These are phyloP conservation scores for Neonothopanus nambi DNA, from an alignment of 1,284 basidiomycete genomes.

Conservation along the genomic window DNA sequence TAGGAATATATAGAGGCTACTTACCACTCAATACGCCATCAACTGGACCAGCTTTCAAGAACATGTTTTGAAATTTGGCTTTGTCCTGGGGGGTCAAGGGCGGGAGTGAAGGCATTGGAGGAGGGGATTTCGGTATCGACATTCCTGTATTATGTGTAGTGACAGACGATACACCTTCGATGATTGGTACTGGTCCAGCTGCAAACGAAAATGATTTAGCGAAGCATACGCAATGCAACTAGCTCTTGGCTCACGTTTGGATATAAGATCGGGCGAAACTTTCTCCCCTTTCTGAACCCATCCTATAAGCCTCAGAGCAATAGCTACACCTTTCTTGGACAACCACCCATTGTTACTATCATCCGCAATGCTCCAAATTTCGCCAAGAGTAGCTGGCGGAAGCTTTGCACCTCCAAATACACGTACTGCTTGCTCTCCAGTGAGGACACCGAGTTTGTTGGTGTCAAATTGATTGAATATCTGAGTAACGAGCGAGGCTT, in stretches of 20 bases:
- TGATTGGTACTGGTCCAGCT: constrained; percentile 84
- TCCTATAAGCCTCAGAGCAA: constrained; percentile 88
- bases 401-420: constrained; percentile 82
- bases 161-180: constrained; percentile 68
- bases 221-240: constrained; percentile 23
- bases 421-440: constrained; percentile 83
- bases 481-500: constrained; percentile 66
- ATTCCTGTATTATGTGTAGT: constrained; percentile 52
- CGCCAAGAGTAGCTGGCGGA: constrained; percentile 77
- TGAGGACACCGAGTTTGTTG: constrained; percentile 79
- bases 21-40: constrained; percentile 78
- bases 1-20: constrained; percentile 21
- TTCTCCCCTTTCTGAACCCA: constrained; percentile 89
- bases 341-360: constrained; percentile 92
- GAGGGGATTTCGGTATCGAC: constrained; percentile 60
- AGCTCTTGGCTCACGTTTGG: constrained; percentile 55
- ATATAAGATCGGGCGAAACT: constrained; percentile 59
- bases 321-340: constrained; percentile 81
- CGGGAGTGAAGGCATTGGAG: constrained; percentile 50
- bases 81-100: constrained; percentile 78
- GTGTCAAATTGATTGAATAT: constrained; percentile 72
- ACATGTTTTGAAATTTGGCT: constrained; percentile 80
- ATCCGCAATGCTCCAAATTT: constrained; percentile 94
- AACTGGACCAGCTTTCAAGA: constrained; percentile 69
- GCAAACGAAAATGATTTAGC: constrained; percentile 12